Conservation (phyloP, 176 grass and related monocot species). For the Cenchrus fungigraminus region DNA sequence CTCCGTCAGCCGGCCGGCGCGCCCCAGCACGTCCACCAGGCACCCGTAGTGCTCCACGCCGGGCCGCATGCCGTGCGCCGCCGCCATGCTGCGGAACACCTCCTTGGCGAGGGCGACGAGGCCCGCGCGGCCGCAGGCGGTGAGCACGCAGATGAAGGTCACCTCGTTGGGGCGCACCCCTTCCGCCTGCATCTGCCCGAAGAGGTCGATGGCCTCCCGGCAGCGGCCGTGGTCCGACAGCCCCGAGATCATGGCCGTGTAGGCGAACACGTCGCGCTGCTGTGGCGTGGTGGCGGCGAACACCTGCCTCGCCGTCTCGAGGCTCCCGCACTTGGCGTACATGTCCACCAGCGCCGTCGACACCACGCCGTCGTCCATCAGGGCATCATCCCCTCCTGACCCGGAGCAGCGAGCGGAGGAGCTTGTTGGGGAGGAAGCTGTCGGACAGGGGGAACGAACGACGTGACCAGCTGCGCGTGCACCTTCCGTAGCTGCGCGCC, state of each 20-base stretch:
- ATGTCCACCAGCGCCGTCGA: constrained; percentile 70
- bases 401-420: constrained; percentile 42
- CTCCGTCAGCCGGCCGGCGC: constrained; percentile 53
- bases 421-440: constrained; percentile 49
- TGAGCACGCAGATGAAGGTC: constrained; percentile 65
- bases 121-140: constrained; percentile 45
- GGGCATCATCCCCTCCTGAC: no score
- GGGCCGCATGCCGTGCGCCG: constrained; percentile 15
- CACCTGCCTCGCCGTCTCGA: constrained; percentile 50
- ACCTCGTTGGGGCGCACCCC: constrained; percentile 71
- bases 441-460: constrained; percentile 36
- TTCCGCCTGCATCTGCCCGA: constrained; percentile 39
- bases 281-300: constrained; percentile 7
- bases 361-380: constrained; percentile 34
- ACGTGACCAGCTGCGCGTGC: constrained; percentile 49
- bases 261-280: constrained; percentile 59
- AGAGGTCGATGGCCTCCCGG: constrained; percentile 43
- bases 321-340: constrained; percentile 75
- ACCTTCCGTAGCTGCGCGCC: constrained; percentile 46
- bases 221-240: constrained; percentile 57
- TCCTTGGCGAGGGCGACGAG: constrained; percentile 39
- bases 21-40: constrained; percentile 57
- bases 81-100: constrained; percentile 49
- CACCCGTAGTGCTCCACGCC: constrained; percentile 74
- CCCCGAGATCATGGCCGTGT: constrained; percentile 69